phyloP scores from a whole-genome alignment of 208 protist species.

The Acanthamoeba culbertsoni region DNA sequence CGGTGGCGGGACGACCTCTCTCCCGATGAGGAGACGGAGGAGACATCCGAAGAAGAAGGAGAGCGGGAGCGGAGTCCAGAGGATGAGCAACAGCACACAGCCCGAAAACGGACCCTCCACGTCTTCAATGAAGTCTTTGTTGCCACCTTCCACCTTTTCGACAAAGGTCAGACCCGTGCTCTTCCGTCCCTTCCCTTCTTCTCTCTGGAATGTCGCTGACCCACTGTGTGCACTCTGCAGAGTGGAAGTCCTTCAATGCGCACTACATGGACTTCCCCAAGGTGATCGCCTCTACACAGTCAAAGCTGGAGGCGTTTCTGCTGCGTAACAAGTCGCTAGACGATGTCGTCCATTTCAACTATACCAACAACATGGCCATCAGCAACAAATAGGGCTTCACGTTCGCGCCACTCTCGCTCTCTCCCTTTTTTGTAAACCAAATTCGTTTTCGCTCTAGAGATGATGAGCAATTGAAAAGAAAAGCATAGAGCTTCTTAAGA shows the following conservation, averaged over 20 bases:
- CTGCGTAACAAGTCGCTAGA: not conserved
- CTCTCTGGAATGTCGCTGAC: not conserved
- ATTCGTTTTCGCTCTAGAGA: no score
- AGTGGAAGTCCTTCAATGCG: not conserved
- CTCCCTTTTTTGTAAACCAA: no score
- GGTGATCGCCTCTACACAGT: not conserved
- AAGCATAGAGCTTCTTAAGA: no score
- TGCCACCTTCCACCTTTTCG: conserved; percentile 7
- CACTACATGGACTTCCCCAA: conserved; percentile 51
- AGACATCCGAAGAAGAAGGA: not conserved
- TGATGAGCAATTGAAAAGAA: no score
- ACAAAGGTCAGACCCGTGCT: not conserved
- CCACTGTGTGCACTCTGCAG: not conserved
- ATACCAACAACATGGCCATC: conserved; percentile 24
- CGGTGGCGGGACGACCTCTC: not conserved
- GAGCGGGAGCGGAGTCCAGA: not conserved
- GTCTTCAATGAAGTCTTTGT: not conserved
- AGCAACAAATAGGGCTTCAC: not conserved
- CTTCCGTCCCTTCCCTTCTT: not conserved
- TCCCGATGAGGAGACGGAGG: not conserved
- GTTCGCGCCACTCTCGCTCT: no score
- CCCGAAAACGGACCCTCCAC: not conserved
- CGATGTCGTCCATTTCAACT: not conserved
- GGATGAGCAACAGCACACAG: not conserved
- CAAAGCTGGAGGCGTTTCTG: not conserved